These are phyloP conservation scores for Sporothrix phasma DNA, from an alignment of 2,329 filamentous ascomycete genomes.

Conservation along the genomic window DNA sequence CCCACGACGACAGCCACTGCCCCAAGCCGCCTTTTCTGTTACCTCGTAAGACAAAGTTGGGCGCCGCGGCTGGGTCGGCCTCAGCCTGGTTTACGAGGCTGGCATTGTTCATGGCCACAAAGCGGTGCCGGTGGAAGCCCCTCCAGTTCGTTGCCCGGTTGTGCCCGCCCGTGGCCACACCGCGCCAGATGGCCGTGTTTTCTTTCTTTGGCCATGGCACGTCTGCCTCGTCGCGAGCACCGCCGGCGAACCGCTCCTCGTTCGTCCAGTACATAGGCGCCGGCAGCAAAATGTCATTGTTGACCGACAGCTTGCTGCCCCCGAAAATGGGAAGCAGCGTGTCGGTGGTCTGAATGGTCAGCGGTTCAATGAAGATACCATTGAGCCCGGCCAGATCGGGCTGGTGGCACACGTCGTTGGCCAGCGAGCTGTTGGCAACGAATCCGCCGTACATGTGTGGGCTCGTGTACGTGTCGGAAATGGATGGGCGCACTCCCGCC, in stretches of 20 bases:
- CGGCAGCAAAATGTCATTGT: constrained; percentile 61
- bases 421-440: constrained; percentile 51
- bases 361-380: constrained; percentile 53
- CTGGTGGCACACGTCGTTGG: constrained; percentile 55
- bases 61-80: constrained; percentile 29
- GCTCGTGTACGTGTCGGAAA: constrained; percentile 36
- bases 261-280: constrained; percentile 60
- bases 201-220: constrained; percentile 49
- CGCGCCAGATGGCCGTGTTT: constrained; percentile 50
- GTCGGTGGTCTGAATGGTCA: constrained; percentile 46
- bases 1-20: constrained; percentile 40
- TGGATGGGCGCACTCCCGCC: constrained; percentile 29
- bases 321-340: constrained; percentile 56
- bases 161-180: constrained; percentile 54
- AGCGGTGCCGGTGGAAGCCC: constrained; percentile 65
- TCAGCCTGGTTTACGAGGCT: constrained; percentile 46
- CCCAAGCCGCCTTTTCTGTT: constrained; percentile 35
- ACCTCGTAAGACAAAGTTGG: constrained; percentile 48
- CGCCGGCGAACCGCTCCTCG: constrained; percentile 48
- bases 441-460: constrained; percentile 47
- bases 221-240: constrained; percentile 32
- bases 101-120: constrained; percentile 62
- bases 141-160: constrained; percentile 55
- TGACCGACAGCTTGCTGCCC: constrained; percentile 57
- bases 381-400: constrained; percentile 53